Percentiles rank a stretch among this genome's conserved stretches.
These are phyloP conservation scores for Plectosphaerella plurivora DNA, from an alignment of 2,329 filamentous ascomycete species.

Conservation along the genomic window DNA sequence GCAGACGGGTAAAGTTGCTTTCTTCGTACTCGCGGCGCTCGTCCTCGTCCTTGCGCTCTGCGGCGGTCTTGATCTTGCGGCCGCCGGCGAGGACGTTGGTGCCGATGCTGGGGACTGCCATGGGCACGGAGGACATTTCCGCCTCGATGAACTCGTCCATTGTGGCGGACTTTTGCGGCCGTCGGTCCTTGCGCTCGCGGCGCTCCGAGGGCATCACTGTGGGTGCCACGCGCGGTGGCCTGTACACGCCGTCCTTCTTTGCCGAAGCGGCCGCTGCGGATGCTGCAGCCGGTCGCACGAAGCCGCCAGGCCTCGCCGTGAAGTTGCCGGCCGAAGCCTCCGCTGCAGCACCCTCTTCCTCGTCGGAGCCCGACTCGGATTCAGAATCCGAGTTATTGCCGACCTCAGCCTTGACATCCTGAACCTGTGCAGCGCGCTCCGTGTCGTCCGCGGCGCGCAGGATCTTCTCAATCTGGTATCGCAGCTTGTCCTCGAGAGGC, in stretches of 20 bases:
- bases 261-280: conserved; percentile 21
- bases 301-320: conserved; percentile 24
- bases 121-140: conserved; percentile 76
- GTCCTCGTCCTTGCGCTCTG: conserved; percentile 71
- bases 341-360: conserved; percentile 25
- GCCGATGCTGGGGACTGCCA: conserved; percentile 86
- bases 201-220: conserved; percentile 74
- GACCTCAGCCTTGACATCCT: conserved; percentile 27
- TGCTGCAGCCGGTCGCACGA: conserved; percentile 27
- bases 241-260: conserved; percentile 67
- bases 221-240: conserved; percentile 82
- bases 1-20: conserved; percentile 82
- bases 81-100: conserved; percentile 80
- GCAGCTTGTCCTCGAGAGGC: conserved; percentile 83
- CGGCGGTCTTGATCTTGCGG: conserved; percentile 70
- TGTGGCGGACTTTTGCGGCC: conserved; percentile 70
- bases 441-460: conserved; percentile 79
- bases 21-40: conserved; percentile 88
- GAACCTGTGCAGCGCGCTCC: conserved; percentile 40
- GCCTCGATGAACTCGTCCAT: conserved; percentile 88
- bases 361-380: conserved; percentile 26
- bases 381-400: conserved; percentile 15
- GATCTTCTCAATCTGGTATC: conserved; percentile 95
- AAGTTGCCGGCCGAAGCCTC: conserved; percentile 15
- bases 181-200: conserved; percentile 55